Evolutionary conservation across 805 yeast genomes (phyloP).

Genomic region (Zygosaccharomyces pseudorouxii): DNA sequence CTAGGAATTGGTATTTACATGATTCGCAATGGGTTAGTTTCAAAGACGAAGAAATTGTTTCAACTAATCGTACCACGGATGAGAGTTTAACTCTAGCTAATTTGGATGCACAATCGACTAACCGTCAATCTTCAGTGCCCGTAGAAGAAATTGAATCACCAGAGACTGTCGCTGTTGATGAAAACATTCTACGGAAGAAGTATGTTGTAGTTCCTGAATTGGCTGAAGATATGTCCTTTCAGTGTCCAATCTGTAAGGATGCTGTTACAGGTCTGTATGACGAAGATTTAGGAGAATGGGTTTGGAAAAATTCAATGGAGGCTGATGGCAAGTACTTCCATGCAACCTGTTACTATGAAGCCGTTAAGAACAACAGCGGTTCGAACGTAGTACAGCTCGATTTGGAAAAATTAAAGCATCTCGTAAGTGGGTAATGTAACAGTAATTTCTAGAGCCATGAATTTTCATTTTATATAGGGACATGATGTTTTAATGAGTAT

Average conservation of each 20-base stretch:
- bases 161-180: constrained; percentile 15
- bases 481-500: not conserved
- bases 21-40: constrained; percentile 69
- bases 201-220: constrained; percentile 66
- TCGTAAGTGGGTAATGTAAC: constrained; percentile 12
- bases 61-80: constrained; percentile 26
- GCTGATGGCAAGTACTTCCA: constrained; percentile 53
- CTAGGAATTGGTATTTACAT: constrained; percentile 77
- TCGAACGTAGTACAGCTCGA: constrained; percentile 19
- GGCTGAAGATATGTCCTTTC: constrained; percentile 49
- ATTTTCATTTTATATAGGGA: not conserved
- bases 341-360: constrained; percentile 64
- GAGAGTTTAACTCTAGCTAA: constrained; percentile 17
- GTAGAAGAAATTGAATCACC: constrained; percentile 2
- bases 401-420: constrained; percentile 22
- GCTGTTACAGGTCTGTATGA: constrained; percentile 58
- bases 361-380: constrained; percentile 30
- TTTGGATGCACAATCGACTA: constrained; percentile 14
- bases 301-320: constrained; percentile 64
- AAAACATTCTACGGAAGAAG: constrained; percentile 38
- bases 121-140: not conserved
- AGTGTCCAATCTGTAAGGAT: constrained; percentile 72
- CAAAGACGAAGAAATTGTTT: constrained; percentile 60
- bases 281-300: constrained; percentile 76
- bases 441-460: not conserved